Evolutionary conservation across 495 filamentous ascomycete genomes (phyloP).

Genomic region (Aspergillus funiculosus): DNA sequence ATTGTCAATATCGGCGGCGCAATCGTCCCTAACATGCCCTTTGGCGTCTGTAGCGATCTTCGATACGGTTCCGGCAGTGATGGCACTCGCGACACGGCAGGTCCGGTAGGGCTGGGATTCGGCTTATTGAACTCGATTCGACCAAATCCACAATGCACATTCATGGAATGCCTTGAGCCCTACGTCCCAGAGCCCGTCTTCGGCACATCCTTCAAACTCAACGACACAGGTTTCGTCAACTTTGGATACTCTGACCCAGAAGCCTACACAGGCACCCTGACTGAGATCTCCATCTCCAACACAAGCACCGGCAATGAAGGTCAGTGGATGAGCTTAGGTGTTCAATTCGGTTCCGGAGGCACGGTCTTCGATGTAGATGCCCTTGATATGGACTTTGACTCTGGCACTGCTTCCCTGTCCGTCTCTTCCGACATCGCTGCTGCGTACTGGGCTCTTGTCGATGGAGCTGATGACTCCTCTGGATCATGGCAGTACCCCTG

Average conservation of each 20-base stretch:
- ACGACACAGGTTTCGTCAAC: conserved; percentile 10
- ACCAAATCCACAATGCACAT: conserved; percentile 10
- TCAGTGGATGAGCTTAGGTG: conserved; percentile 9
- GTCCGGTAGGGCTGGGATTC: conserved; percentile 7
- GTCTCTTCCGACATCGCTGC: conserved; percentile 10
- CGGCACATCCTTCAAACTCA: conserved; percentile 8
- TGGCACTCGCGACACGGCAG: conserved; percentile 8
- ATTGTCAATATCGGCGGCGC: conserved; percentile 12
- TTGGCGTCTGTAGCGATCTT: conserved; percentile 7
- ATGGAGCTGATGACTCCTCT: conserved; percentile 4
- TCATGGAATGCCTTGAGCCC: conserved; percentile 12
- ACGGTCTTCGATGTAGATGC: conserved; percentile 1
- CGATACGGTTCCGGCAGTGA: not conserved
- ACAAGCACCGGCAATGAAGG: conserved; percentile 11
- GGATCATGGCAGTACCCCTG: conserved; percentile 11
- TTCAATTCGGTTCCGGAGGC: conserved; percentile 5
- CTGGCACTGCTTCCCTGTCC: conserved; percentile 3
- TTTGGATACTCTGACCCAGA: conserved; percentile 9
- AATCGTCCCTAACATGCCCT: conserved; percentile 8
- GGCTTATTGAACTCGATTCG: conserved; percentile 8
- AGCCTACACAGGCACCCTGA: conserved; percentile 4
- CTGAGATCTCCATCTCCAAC: conserved; percentile 6
- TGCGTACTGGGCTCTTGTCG: conserved; percentile 9
- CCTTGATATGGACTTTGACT: conserved; percentile 9
- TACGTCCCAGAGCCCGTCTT: conserved; percentile 11